Evolutionary conservation across 2,329 filamentous ascomycete species (phyloP).

Genomic region (Dothistroma septosporum): DNA sequence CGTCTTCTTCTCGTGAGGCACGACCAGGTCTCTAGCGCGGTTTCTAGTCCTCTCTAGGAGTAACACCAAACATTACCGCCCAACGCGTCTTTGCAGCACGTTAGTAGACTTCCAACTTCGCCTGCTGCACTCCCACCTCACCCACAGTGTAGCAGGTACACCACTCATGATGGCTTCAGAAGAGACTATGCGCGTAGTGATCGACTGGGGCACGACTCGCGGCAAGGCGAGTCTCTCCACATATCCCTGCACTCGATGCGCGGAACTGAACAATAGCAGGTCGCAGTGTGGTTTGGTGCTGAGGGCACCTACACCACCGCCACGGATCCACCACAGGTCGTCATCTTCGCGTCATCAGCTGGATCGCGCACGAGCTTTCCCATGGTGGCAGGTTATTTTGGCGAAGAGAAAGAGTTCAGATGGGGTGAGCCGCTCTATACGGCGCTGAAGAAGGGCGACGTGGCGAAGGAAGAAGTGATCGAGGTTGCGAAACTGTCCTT

Average conservation of each 20-base stretch:
- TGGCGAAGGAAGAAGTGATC: not conserved
- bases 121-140: not conserved
- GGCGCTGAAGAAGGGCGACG: not conserved
- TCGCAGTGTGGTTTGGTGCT: not conserved
- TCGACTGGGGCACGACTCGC: not conserved
- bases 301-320: not conserved
- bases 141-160: not conserved
- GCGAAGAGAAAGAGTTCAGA: not conserved
- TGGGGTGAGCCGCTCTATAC: not conserved
- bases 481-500: not conserved
- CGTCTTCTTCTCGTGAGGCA: not conserved
- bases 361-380: not conserved
- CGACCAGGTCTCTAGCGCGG: not conserved
- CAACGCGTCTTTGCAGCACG: not conserved
- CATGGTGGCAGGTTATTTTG: not conserved
- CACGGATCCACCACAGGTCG: not conserved
- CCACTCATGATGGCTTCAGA: not conserved
- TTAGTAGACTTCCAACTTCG: not conserved
- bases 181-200: not conserved
- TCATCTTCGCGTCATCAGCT: not conserved
- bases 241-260: not conserved
- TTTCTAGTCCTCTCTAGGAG: not conserved
- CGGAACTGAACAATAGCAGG: not conserved
- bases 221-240: not conserved
- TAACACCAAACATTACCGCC: not conserved